A percentile compares a stretch with the other conserved stretches of the same genome.
Evolutionary conservation across 495 filamentous ascomycete genomes (phyloP).

Genomic region (Daldinia loculata): DNA sequence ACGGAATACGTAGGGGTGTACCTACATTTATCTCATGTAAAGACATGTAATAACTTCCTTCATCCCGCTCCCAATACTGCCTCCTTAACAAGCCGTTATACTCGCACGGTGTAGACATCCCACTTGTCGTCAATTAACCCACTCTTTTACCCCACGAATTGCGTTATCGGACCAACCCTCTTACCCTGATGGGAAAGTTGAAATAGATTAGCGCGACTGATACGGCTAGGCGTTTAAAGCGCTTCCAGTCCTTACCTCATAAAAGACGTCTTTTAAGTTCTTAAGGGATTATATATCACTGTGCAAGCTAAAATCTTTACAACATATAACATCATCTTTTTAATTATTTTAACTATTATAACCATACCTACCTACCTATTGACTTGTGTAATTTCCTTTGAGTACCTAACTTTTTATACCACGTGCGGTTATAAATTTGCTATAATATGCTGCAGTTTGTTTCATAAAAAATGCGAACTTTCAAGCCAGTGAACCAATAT

Average conservation of each 20-base stretch:
- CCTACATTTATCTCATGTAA: too few relatives aligned
- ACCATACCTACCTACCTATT: neutral
- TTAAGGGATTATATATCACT: neutral
- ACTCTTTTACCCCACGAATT: slow-evolving; percentile 42
- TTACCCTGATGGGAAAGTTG: neutral
- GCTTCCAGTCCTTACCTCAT: slow-evolving; percentile 15
- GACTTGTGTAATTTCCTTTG: neutral
- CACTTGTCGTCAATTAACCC: slow-evolving; percentile 21
- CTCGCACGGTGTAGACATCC: slow-evolving; percentile 27
- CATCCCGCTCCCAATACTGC: neutral
- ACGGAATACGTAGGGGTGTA: too few relatives aligned
- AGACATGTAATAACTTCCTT: neutral
- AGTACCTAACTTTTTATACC: too few relatives aligned
- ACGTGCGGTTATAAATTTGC: too few relatives aligned
- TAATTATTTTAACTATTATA: neutral
- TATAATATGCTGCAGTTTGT: neutral
- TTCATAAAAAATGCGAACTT: neutral
- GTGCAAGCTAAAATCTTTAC: neutral
- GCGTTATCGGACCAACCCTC: slow-evolving; percentile 37
- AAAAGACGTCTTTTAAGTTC: neutral
- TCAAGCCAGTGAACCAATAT: neutral
- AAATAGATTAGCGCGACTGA: slow-evolving; percentile 17
- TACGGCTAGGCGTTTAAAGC: slow-evolving; percentile 23
- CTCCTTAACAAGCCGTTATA: neutral
- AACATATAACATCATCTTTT: neutral